phyloP scores from a whole-genome alignment of 495 filamentous ascomycete genomes.

The Daldinia caldariorum region DNA sequence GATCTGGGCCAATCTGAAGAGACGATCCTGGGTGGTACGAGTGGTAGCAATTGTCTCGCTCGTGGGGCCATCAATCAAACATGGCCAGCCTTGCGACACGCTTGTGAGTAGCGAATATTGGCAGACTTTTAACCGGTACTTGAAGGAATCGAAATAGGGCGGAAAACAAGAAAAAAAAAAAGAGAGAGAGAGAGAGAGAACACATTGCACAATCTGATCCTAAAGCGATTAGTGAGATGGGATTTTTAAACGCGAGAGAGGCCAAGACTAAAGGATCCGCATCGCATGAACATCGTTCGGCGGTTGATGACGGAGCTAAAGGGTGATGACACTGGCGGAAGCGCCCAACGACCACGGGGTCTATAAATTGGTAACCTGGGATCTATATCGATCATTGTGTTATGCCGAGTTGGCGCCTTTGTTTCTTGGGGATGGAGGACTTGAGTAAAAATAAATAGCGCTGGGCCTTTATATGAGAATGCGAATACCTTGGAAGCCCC shows the following conservation, averaged over 20 bases:
- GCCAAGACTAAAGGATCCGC: constrained; percentile 24
- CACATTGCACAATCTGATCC: not conserved
- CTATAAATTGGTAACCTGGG: not conserved
- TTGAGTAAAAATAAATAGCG: not conserved
- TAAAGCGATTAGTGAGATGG: constrained; percentile 16
- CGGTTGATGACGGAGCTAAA: constrained; percentile 28
- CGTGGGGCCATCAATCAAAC: constrained; percentile 39
- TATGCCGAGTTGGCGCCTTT: not conserved
- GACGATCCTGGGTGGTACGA: constrained; percentile 15
- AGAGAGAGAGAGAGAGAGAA: not conserved
- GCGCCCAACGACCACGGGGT: constrained; percentile 1
- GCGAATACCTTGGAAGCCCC: not conserved
- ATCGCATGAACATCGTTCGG: constrained; percentile 25
- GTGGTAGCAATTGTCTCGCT: constrained; percentile 25
- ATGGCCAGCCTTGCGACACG: not conserved
- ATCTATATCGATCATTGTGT: not conserved
- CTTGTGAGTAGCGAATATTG: not conserved
- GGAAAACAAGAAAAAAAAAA: not conserved
- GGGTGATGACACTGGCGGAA: not conserved
- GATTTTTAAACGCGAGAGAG: constrained; percentile 5
- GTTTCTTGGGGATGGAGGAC: constrained; percentile 11
- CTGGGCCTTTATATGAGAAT: not conserved
- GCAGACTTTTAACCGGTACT: not conserved
- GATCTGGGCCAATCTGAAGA: constrained; percentile 25
- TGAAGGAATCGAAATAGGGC: not conserved